These are phyloP conservation scores for Hypoxylon sp. DNA, from an alignment of 2,329 filamentous ascomycete species.

Conservation along the genomic window DNA sequence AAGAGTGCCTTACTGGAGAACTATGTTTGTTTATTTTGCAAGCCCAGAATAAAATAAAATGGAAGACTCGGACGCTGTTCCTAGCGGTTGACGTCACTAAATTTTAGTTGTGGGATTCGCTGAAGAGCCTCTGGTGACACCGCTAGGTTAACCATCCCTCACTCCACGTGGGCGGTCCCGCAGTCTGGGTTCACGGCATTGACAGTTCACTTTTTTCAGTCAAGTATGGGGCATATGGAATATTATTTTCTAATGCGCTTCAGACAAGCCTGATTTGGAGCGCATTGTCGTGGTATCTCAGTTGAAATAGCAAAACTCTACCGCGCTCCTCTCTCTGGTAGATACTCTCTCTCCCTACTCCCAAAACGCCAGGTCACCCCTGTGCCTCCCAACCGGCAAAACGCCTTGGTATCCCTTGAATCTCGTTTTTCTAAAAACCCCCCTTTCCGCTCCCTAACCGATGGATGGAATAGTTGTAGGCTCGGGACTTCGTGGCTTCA, in stretches of 20 bases:
- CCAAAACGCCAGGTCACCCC: conserved; percentile 29
- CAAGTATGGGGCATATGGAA: background rate
- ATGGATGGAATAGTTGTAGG: background rate
- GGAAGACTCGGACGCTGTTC: conserved; percentile 9
- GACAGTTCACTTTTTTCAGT: conserved; percentile 11
- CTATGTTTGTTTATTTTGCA: background rate
- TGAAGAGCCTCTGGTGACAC: background rate
- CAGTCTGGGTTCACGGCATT: background rate
- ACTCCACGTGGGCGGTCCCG: conserved; percentile 14
- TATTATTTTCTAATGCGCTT: conserved; percentile 14
- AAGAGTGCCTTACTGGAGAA: background rate
- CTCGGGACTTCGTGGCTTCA: background rate
- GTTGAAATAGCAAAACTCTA: conserved; percentile 1
- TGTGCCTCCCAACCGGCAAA: conserved; percentile 13
- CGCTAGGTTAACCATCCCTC: conserved; percentile 5
- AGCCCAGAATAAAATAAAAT: too few relatives aligned
- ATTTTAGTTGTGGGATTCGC: background rate
- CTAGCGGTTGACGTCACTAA: conserved; percentile 31
- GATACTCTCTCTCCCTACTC: conserved; percentile 10
- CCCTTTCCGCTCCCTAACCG: background rate
- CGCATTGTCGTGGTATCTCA: conserved; percentile 21
- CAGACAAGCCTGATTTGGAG: background rate
- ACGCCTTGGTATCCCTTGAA: conserved; percentile 16
- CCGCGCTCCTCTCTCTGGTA: background rate
- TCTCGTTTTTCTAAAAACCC: conserved; percentile 1